Conservation (phyloP, 2,329 filamentous ascomycete genomes). For the Aspergillus alliaceus region DNA sequence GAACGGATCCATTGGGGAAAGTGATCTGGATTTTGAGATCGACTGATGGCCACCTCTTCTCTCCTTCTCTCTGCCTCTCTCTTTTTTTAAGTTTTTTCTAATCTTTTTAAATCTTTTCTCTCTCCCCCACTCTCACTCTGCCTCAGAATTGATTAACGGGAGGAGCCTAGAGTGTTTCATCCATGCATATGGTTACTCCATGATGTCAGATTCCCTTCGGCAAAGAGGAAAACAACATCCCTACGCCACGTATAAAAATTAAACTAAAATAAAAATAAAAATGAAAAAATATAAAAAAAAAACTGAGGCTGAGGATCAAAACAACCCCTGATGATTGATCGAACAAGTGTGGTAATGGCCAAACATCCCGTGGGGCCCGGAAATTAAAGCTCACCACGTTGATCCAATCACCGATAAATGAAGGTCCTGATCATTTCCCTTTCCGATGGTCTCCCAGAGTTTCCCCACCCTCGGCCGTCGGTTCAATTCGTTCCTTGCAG, state of each 20-base stretch:
- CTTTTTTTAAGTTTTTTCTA: too few species aligned
- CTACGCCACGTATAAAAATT: neutral
- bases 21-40: constrained; percentile 1
- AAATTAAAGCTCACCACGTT: neutral
- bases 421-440: too few species aligned
- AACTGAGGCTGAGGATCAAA: neutral
- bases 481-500: neutral
- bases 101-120: too few species aligned
- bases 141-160: neutral
- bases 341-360: neutral
- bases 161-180: neutral
- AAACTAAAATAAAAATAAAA: too few species aligned
- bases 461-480: neutral
- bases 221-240: neutral
- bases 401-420: too few species aligned
- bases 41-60: neutral
- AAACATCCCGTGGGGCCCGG: neutral
- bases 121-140: too few species aligned
- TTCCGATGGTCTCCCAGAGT: neutral
- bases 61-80: neutral
- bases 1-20: neutral
- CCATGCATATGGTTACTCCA: neutral
- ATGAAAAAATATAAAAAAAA: too few species aligned
- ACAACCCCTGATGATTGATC: neutral
- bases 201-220: neutral